phyloP scores from a whole-genome alignment of 768 basidiomycete species.

The Lactarius tabidus region DNA sequence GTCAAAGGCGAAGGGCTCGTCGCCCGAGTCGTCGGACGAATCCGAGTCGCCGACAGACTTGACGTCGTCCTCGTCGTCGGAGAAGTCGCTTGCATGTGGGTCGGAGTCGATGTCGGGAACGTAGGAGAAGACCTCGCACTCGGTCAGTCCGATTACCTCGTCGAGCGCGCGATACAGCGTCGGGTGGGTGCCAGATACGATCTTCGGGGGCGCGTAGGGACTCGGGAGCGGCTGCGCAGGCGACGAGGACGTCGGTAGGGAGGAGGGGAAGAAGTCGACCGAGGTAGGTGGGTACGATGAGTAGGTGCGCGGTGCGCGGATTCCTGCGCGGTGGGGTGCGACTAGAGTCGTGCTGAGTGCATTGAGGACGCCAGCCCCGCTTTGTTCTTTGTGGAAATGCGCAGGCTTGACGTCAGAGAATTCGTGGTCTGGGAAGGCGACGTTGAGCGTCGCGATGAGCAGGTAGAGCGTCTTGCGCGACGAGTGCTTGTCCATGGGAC shows the following conservation, averaged over 20 bases:
- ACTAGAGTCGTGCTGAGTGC: conserved; percentile 80
- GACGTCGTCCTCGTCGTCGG: conserved; percentile 74
- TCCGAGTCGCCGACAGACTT: conserved; percentile 59
- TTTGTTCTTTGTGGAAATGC: conserved; percentile 82
- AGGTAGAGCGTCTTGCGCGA: conserved; percentile 92
- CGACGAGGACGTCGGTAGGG: conserved; percentile 66
- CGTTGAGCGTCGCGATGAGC: conserved; percentile 93
- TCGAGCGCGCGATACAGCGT: conserved; percentile 83
- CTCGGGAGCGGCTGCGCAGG: conserved; percentile 58
- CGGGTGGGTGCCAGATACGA: conserved; percentile 82
- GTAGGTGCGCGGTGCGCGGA: conserved; percentile 72
- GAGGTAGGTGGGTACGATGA: conserved; percentile 79
- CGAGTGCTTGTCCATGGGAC: conserved; percentile 78
- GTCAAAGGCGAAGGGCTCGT: conserved; percentile 73
- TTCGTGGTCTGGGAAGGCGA: conserved; percentile 96
- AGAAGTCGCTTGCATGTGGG: conserved; percentile 83
- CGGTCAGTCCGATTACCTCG: conserved; percentile 83
- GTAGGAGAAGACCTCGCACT: conserved; percentile 96
- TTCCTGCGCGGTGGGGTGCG: conserved; percentile 63
- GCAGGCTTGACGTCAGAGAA: conserved; percentile 90
- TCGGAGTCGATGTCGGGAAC: conserved; percentile 90
- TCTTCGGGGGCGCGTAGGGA: conserved; percentile 67
- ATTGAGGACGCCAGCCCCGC: conserved; percentile 71
- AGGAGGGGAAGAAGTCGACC: conserved; percentile 71
- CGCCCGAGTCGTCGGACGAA: conserved; percentile 64